Evolutionary conservation across 495 filamentous ascomycete species (phyloP).

Genomic region (Aspergillus nanangensis): DNA sequence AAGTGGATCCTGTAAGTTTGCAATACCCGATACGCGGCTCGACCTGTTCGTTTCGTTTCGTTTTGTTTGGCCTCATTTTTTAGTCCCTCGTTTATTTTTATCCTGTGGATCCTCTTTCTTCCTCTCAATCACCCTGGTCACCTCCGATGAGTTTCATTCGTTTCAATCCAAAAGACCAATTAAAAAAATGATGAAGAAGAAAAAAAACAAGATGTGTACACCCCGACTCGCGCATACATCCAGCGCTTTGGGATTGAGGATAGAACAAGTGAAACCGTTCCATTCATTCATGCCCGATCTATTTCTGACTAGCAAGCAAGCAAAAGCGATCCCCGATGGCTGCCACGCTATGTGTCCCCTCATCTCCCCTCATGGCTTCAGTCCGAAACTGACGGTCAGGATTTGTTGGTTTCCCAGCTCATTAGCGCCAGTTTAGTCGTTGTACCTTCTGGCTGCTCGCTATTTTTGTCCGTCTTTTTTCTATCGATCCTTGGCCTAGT

Average conservation of each 20-base stretch:
- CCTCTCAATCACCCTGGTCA: too few species aligned
- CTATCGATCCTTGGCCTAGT: conserved; percentile 3
- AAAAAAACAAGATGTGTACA: too few species aligned
- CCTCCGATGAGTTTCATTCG: background rate
- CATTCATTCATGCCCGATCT: background rate
- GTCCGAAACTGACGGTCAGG: conserved; percentile 2
- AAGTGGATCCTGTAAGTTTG: too few species aligned
- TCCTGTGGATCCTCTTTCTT: too few species aligned
- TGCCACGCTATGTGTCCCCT: conserved; percentile 5
- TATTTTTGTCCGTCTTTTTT: conserved; percentile 19
- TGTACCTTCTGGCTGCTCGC: conserved; percentile 3
- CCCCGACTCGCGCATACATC: background rate
- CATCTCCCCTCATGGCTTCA: conserved; percentile 1
- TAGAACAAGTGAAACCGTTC: background rate
- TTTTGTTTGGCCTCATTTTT: too few species aligned
- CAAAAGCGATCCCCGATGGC: background rate
- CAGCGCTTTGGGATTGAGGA: background rate
- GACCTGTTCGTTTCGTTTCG: too few species aligned
- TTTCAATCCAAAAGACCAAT: background rate
- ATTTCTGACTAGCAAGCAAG: background rate
- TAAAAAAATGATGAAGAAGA: too few species aligned
- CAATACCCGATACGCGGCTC: too few species aligned
- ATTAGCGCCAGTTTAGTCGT: conserved; percentile 14
- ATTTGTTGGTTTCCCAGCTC: too few species aligned
- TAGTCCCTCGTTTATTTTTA: too few species aligned